A percentile compares a stretch with the other conserved stretches of the same genome.
phyloP scores from a whole-genome alignment of 2,329 filamentous ascomycete species.

The Colletotrichum melonis region DNA sequence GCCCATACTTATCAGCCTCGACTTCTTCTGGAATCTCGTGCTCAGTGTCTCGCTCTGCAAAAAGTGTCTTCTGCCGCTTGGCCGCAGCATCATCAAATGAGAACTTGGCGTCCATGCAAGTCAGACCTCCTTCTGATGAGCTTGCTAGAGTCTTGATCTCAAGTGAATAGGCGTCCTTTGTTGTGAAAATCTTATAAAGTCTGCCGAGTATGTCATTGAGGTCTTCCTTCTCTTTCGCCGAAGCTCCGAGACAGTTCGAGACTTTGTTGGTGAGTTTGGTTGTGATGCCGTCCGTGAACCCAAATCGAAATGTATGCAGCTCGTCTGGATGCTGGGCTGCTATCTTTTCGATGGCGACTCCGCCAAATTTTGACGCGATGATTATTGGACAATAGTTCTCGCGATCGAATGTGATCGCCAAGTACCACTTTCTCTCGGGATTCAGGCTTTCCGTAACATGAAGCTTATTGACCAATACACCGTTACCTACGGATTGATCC shows the following conservation, averaged over 20 bases:
- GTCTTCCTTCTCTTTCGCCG: slow-evolving; percentile 20
- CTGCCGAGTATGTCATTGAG: not conserved
- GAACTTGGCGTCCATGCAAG: slow-evolving; percentile 52
- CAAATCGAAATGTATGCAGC: slow-evolving; percentile 40
- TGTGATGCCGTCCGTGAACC: slow-evolving; percentile 43
- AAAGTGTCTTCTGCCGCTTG: slow-evolving; percentile 53
- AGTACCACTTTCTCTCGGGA: slow-evolving; percentile 49
- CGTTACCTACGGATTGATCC: not conserved
- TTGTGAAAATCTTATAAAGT: slow-evolving; percentile 52
- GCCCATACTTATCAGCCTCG: slow-evolving; percentile 68
- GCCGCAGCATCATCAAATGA: slow-evolving; percentile 60
- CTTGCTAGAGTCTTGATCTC: slow-evolving; percentile 53
- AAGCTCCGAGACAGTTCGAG: slow-evolving; percentile 30
- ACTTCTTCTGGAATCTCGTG: slow-evolving; percentile 49
- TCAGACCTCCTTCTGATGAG: slow-evolving; percentile 43
- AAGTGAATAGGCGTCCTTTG: slow-evolving; percentile 59
- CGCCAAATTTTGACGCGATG: slow-evolving; percentile 45
- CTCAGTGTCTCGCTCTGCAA: slow-evolving; percentile 47
- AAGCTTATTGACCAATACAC: slow-evolving; percentile 42
- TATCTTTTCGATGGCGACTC: slow-evolving; percentile 39
- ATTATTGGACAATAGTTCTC: slow-evolving; percentile 51
- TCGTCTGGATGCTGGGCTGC: not conserved
- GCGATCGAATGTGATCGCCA: slow-evolving; percentile 56
- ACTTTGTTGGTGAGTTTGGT: slow-evolving; percentile 31
- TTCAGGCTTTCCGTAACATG: slow-evolving; percentile 49